Evolutionary conservation across 164 flowering plant genomes (phyloP), one percentile per base, ranked within the genome.

Genomic region (Annona squamosa): DNA sequence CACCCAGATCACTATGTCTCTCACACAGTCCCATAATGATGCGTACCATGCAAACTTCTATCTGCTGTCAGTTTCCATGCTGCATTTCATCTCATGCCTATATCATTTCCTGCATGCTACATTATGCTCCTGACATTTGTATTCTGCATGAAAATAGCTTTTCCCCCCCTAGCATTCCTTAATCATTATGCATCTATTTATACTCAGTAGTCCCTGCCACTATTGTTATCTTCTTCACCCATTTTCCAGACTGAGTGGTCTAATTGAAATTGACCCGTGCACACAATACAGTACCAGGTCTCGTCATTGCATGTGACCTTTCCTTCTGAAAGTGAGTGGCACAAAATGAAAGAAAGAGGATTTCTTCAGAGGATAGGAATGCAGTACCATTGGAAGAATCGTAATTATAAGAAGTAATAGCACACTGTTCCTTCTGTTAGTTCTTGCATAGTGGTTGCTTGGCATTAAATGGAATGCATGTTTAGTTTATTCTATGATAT

Each of bases 311-410:
- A 94, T 79, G 77, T 92, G 45, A 92, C 98, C 47, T 94, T 91
- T 80, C 86, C 97, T 7, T 79, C 90, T 65, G 93, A 86, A 81
- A 77, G 63, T 62, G 93, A 94, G 81, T 92, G 94, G 92, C 75
- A 70, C 57, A 82, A 78, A 72, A 79, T 91, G 84, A 85, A 84
- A 78, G 87, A 86, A 65, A 80, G 82, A 71, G 97, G 94, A 45
- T 94, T 91, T 80, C 85, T 91, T 52, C 97, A 88, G 79, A 88
- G 97, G 82, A 84, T 86, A 57, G 98, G 97, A 69, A 91, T 94
- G 98, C 98, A 94, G 79, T 92, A 94, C 80, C 97, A 94, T 79
- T 94, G 98, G 98, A 88, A 80, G 77, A 94, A 94, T 81, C 90
- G 87, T 48, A 86, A 92, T 75, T 92, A 94, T 73, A 89, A 83